Percentiles rank a stretch among this genome's conserved stretches.
phyloP scores from a whole-genome alignment of 768 basidiomycete genomes.

The Dentipellis fragilis region DNA sequence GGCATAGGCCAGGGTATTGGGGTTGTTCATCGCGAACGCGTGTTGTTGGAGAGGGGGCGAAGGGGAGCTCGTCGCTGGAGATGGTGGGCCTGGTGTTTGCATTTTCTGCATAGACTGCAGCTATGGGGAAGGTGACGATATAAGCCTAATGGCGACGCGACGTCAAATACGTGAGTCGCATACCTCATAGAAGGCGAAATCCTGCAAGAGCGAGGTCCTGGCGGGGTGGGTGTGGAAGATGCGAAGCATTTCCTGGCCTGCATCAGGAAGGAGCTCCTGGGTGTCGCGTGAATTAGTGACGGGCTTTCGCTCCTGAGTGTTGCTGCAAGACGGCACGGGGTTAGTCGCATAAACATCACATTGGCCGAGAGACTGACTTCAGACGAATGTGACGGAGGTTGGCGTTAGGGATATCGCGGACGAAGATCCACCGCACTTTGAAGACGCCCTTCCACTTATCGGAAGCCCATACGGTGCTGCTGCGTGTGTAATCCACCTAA shows the following conservation, averaged over 20 bases:
- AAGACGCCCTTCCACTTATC: constrained; percentile 99
- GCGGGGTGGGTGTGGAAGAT: constrained; percentile 93
- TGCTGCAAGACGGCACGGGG: constrained; percentile 36
- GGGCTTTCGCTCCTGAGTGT: constrained; percentile 96
- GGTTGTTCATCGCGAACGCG: constrained; percentile 38
- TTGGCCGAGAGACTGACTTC: constrained; percentile 37
- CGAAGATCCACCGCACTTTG: constrained; percentile 96
- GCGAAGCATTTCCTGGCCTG: constrained; percentile 91
- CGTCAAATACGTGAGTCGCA: constrained; percentile 9
- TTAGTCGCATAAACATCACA: neutral
- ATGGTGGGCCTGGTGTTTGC: constrained; percentile 24
- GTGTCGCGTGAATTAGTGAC: constrained; percentile 98
- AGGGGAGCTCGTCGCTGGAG: constrained; percentile 20
- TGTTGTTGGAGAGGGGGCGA: constrained; percentile 33
- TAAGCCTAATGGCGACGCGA: neutral
- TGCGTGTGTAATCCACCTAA: constrained; percentile 85
- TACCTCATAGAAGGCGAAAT: constrained; percentile 89
- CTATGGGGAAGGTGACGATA: constrained; percentile 25
- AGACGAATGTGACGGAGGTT: constrained; percentile 83
- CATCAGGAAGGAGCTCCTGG: constrained; percentile 91
- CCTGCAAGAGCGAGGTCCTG: constrained; percentile 86
- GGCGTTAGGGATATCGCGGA: constrained; percentile 89
- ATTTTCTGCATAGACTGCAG: constrained; percentile 82
- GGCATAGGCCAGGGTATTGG: constrained; percentile 45
- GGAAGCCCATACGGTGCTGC: constrained; percentile 96